Conservation (phyloP, 345 rosid species). For the Streptanthus diversifolius region DNA sequence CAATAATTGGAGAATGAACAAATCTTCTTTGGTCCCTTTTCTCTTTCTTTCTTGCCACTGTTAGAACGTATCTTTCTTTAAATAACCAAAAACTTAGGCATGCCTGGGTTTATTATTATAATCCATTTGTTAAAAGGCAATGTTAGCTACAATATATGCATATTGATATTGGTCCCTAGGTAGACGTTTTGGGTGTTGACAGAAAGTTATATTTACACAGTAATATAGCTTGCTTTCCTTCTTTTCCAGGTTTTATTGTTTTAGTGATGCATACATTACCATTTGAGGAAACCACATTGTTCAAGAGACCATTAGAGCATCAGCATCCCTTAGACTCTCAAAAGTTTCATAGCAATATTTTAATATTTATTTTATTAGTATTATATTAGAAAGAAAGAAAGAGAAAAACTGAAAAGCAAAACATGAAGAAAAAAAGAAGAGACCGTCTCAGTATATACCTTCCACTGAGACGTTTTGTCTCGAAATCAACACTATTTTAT, state of each 20-base stretch:
- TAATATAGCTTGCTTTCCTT: not conserved
- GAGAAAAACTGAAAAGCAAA: no score
- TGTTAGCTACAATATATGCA: not conserved
- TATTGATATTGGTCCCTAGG: conserved; percentile 3
- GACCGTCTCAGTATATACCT: no score
- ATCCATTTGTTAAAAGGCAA: conserved; percentile 10
- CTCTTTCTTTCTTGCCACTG: not conserved
- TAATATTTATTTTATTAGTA: no score
- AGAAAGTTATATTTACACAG: not conserved
- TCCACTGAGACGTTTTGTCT: no score
- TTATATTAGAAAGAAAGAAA: no score
- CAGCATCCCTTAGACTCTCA: no score
- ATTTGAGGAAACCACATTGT: not conserved
- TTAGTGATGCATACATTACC: conserved; percentile 6
- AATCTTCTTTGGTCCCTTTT: not conserved
- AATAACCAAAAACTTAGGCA: conserved; percentile 19
- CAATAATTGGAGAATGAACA: not conserved
- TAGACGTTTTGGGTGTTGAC: conserved; percentile 12
- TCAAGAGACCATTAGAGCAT: not conserved
- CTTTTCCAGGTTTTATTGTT: not conserved
- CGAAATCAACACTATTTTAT: no score
- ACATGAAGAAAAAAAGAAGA: no score
- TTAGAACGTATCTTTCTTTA: conserved; percentile 10
- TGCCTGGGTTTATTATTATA: conserved; percentile 19
- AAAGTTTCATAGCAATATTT: no score